A percentile compares a stretch with the other conserved stretches of the same genome.
phyloP scores from a whole-genome alignment of 345 rosid genomes.

The Eucalyptus cloeziana region DNA sequence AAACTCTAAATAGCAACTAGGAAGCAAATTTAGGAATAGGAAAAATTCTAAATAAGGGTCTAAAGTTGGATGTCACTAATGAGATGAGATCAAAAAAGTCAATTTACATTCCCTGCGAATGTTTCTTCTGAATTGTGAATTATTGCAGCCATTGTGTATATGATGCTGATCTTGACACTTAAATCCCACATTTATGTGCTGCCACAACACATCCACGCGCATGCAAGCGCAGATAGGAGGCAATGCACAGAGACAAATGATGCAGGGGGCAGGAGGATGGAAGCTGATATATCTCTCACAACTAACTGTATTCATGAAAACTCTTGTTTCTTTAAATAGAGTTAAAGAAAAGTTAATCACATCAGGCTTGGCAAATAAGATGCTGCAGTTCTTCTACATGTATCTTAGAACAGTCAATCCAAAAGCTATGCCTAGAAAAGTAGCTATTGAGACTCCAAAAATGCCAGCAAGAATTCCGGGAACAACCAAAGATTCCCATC shows the following conservation, averaged over 20 bases:
- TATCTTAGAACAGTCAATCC: conserved; percentile 37
- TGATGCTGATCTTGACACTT: neutral
- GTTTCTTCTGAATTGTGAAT: neutral
- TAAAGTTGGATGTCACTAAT: neutral
- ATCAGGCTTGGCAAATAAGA: neutral
- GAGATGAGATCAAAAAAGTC: neutral
- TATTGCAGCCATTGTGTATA: neutral
- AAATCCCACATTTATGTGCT: neutral
- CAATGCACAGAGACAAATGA: neutral
- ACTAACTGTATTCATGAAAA: neutral
- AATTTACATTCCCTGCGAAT: neutral
- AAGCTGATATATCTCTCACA: neutral
- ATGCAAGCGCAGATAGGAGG: neutral
- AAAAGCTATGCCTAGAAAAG: conserved; percentile 58
- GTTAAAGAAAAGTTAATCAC: neutral
- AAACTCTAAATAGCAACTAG: neutral
- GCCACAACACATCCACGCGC: neutral
- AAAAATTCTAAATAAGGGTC: neutral
- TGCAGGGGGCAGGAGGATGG: neutral
- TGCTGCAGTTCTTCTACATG: conserved; percentile 15
- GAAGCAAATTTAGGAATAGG: neutral
- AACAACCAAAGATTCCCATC: conserved; percentile 61
- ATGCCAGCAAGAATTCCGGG: conserved; percentile 74
- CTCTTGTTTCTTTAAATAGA: neutral
- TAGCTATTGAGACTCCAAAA: conserved; percentile 71